Percentiles rank a stretch among this genome's conserved stretches.
phyloP scores from a whole-genome alignment of 768 basidiomycete species.

The Lentinula aciculospora region DNA sequence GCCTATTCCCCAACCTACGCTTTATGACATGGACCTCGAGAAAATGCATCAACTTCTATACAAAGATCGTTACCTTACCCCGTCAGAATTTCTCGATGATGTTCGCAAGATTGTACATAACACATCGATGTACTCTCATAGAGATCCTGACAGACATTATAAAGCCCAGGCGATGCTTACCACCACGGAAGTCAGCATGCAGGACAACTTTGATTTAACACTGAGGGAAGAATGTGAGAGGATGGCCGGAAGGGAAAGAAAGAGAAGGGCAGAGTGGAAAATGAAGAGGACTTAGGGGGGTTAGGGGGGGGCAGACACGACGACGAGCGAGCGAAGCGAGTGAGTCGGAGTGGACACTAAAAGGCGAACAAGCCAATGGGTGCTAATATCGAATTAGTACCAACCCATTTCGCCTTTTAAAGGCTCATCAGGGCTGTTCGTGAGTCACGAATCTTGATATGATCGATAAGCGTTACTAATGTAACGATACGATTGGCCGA shows the following conservation, averaged over 20 bases:
- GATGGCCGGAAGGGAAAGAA: conserved; percentile 74
- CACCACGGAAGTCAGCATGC: conserved; percentile 33
- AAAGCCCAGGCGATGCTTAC: conserved; percentile 65
- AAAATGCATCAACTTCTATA: conserved; percentile 83
- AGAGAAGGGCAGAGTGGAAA: no score
- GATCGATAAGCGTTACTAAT: no score
- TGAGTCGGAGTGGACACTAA: no score
- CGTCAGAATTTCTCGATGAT: conserved; percentile 82
- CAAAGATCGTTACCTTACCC: conserved; percentile 80
- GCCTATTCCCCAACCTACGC: conserved; percentile 31
- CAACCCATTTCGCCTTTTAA: no score
- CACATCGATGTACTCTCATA: conserved; percentile 44
- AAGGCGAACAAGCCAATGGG: no score
- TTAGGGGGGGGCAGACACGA: no score
- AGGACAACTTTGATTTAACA: conserved; percentile 64
- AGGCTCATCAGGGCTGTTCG: no score
- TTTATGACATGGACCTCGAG: conserved; percentile 90
- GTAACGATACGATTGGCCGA: no score
- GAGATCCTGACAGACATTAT: conserved; percentile 70
- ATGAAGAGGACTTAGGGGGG: no score
- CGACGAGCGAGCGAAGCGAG: no score
- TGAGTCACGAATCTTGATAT: no score
- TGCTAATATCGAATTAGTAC: no score
- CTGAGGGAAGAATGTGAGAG: conserved; percentile 82
- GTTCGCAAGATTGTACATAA: conserved; percentile 79